Evolutionary conservation across 352 stramenopile species (phyloP).

Genomic region (Pythium scleroteichum): DNA sequence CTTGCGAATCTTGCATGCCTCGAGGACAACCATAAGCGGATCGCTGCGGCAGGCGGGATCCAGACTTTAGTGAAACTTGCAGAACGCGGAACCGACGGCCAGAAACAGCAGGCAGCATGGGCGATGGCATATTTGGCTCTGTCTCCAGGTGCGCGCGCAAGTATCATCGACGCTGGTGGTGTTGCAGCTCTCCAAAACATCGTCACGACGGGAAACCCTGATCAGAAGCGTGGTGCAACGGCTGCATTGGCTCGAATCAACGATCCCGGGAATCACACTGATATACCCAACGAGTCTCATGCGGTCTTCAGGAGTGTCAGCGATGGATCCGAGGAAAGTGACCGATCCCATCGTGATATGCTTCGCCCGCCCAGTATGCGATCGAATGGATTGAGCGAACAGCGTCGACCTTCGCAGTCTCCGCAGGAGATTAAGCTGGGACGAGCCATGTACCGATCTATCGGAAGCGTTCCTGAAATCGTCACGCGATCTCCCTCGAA

Average conservation of each 20-base stretch:
- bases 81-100: constrained; percentile 9
- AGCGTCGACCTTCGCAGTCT: neutral
- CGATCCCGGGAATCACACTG: neutral
- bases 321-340: constrained; percentile 21
- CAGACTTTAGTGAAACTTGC: constrained; percentile 14
- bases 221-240: constrained; percentile 17
- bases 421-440: constrained; percentile 20
- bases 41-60: constrained; percentile 16
- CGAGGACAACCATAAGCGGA: constrained; percentile 15
- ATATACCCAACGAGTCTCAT: constrained; percentile 8
- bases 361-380: neutral
- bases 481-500: constrained; percentile 6
- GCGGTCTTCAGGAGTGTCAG: constrained; percentile 19
- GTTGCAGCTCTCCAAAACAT: constrained; percentile 14
- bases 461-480: constrained; percentile 21
- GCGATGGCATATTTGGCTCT: constrained; percentile 23
- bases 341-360: constrained; percentile 3
- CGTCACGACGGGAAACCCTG: neutral
- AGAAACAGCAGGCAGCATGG: constrained; percentile 28
- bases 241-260: constrained; percentile 18
- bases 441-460: constrained; percentile 16
- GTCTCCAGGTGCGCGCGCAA: constrained; percentile 5
- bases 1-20: constrained; percentile 17
- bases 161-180: constrained; percentile 19
- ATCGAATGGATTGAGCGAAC: neutral